Base-by-base conservation (phyloP, 1,284 basidiomycete species). In the Trichosporon asahii region DNA sequence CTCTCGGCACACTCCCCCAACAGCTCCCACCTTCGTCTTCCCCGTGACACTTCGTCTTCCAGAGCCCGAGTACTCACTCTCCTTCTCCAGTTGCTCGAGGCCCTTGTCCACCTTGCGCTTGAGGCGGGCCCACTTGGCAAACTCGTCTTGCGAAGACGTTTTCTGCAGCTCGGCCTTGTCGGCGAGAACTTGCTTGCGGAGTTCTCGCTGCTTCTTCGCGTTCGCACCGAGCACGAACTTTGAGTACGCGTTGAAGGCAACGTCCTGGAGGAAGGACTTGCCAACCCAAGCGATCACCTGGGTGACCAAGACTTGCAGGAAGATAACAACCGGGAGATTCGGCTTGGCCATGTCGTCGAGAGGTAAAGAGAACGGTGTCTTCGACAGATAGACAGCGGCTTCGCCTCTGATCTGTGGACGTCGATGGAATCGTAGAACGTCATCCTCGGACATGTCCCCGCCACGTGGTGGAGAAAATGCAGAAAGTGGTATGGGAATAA, bases 121-220 rank as follows among this genome's bases (percentile, higher is more conserved):
- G 77, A 99, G 85, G 85, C 95, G 96, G 60, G 96, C 96, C 97
- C 97, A 99, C 85, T 95, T 98, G 18, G 95, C 93, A 82, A 99
- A 99, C 80, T 99, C 92, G 80, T 98, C 96, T 81, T 99, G 96
- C 14, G 94, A 92, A 76, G 92, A 94, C 33, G 95, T 99, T 78
- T 90, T 89, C 70, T 91, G 84, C 9, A 99, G 88, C 80, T 98
- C 92, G 46, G 91, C 88, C 85, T 96, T 95, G 66, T 89, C 90
- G 35, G 85, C 82, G 53, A 96, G 85, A 27, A 97, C 88, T 72
- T 92, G 90, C 25, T 87, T 85, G 82, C 94, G 93, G 73, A 97
- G 88, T 67, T 86, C 81, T 31, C 86, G 86, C 79, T 93, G 91
- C 73, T 86, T 85, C 40, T 86, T 77, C 25, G 87, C 85, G 25